Base-by-base conservation (phyloP, 805 yeast genomes). In the Pichia manshurica region DNA sequence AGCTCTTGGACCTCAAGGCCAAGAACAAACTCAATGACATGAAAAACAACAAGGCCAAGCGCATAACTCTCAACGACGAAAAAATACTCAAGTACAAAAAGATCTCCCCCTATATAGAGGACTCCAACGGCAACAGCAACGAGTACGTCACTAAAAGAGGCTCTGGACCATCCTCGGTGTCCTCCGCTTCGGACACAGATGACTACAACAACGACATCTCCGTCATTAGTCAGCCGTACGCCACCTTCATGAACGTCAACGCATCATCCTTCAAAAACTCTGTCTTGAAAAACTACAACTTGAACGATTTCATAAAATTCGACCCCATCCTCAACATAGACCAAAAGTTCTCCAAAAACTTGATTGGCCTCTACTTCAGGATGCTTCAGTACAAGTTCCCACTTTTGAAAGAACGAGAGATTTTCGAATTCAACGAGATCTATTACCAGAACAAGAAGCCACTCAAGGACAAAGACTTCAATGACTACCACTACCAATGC, bases 321-420 rank as follows among this genome's bases (percentile, higher is more conserved):
- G 79, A 76, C 43, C 82, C 83, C 0, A 74, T 76, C 4, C 70
- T 71, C 45, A 76, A 76, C 47, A 68, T 78, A 46, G 81, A 78
- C 54, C 73, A 71, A 47, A 66, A 69, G 40, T 57, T 75, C 23
- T 70, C 81, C 2, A 68, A 76, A 49, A 74, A 75, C 28, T 70
- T 78, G 32, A 56, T 78, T 39, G 81, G 77, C 48, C 73, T 76
- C n/a, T 78, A 75, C 56, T 78, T 79, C 59, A 69, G 78, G 12
- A 63, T 79, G 43, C 58, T 78, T 34, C 83, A 79, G 54, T 75
- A 74, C 60, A 77, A 78, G 53, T 78, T 78, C 53, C 84, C 84
- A 0, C 52, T 79, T 28, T 59, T 79, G 28, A 75, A 74, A 54
- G 82, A 78, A 57, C 65, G 66, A 29, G 82, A 76, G 46, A 71